phyloP scores from a whole-genome alignment of 2,329 filamentous ascomycete genomes.

The Trichophyton equinum region DNA sequence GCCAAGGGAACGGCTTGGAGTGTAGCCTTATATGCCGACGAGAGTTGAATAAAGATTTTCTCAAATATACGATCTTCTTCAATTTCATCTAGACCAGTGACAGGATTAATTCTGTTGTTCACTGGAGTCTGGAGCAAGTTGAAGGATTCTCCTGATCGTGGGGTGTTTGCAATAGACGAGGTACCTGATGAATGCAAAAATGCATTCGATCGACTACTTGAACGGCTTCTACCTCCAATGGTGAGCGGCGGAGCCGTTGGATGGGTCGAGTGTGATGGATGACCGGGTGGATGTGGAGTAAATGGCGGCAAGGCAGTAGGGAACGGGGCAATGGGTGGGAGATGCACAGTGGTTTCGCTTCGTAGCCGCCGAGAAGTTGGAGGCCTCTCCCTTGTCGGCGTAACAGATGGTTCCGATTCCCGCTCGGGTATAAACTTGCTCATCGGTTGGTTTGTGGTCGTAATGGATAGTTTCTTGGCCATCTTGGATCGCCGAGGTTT shows the following conservation, averaged over 20 bases:
- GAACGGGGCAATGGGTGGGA: constrained; percentile 27
- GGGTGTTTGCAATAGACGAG: constrained; percentile 50
- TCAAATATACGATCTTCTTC: constrained; percentile 77
- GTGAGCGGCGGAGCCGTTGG: constrained; percentile 20
- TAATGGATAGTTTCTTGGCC: constrained; percentile 2
- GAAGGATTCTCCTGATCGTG: constrained; percentile 73
- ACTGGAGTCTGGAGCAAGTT: constrained; percentile 36
- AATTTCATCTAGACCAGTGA: constrained; percentile 51
- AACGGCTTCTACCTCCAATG: constrained; percentile 29
- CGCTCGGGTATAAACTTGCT: constrained; percentile 17
- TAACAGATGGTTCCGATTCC: constrained; percentile 22
- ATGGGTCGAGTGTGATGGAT: constrained; percentile 7
- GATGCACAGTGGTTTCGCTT: constrained; percentile 41
- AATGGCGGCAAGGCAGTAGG: constrained; percentile 19
- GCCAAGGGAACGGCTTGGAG: constrained; percentile 59
- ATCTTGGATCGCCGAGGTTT: constrained; percentile 20
- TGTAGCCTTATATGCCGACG: constrained; percentile 60
- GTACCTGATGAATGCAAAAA: constrained; percentile 36
- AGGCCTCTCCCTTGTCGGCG: constrained; percentile 37
- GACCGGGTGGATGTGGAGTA: constrained; percentile 17
- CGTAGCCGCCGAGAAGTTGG: constrained; percentile 33
- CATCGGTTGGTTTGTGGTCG: constrained; percentile 20
- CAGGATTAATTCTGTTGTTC: constrained; percentile 39
- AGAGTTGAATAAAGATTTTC: constrained; percentile 63
- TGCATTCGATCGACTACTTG: constrained; percentile 43